Conservation (phyloP, 352 stramenopile genomes). For the Globisporangium okanoganense region DNA sequence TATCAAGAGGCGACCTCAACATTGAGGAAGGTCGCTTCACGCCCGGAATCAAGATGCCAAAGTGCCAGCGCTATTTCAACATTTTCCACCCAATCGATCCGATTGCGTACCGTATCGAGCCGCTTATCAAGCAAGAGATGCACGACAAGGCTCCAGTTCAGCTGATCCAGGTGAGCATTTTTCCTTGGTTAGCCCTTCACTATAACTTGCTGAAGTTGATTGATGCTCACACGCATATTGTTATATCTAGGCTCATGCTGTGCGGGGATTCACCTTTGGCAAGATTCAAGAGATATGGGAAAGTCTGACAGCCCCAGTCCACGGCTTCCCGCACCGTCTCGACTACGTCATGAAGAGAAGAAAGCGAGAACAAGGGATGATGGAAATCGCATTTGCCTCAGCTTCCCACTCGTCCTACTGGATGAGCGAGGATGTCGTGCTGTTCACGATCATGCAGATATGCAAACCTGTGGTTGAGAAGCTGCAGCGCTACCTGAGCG, state of each 20-base stretch:
- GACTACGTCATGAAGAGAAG: slow-evolving; percentile 78
- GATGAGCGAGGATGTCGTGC: slow-evolving; percentile 85
- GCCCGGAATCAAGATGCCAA: slow-evolving; percentile 75
- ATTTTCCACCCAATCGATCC: slow-evolving; percentile 92
- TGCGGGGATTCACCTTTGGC: slow-evolving; percentile 57
- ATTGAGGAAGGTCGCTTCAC: slow-evolving; percentile 73
- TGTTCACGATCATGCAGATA: slow-evolving; percentile 84
- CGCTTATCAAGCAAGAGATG: slow-evolving; percentile 87
- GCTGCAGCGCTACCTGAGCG: slow-evolving; percentile 79
- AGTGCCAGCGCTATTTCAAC: slow-evolving; percentile 86
- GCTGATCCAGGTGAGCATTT: slow-evolving; percentile 53
- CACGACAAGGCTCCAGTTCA: slow-evolving; percentile 82
- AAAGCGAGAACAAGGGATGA: slow-evolving; percentile 80
- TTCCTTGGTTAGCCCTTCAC: neutral
- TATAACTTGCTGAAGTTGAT: neutral
- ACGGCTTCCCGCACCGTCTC: slow-evolving; percentile 73
- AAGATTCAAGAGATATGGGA: slow-evolving; percentile 81
- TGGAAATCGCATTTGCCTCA: slow-evolving; percentile 81
- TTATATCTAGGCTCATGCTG: slow-evolving; percentile 43
- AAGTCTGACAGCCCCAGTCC: slow-evolving; percentile 57
- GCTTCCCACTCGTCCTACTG: slow-evolving; percentile 87
- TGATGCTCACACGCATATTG: neutral
- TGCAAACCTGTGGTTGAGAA: slow-evolving; percentile 82
- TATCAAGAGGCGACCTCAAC: slow-evolving; percentile 76
- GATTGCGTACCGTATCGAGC: slow-evolving; percentile 89